Percentiles rank a stretch among this genome's conserved stretches.
phyloP scores from a whole-genome alignment of 345 rosid genomes.

The Firmiana major region DNA sequence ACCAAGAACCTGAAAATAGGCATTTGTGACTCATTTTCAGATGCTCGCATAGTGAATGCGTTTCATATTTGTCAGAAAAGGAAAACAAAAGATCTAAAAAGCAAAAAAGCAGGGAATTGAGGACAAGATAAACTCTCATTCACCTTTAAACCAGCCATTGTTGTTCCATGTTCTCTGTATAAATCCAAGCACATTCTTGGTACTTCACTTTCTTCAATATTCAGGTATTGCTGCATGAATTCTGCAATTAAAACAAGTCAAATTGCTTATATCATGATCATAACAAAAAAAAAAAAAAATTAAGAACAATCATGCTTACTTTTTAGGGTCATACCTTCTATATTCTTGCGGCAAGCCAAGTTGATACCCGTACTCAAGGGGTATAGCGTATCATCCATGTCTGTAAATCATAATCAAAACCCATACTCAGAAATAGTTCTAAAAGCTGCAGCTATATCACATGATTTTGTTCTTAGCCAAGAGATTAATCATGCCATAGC shows the following conservation, averaged over 20 bases:
- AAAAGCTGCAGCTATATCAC: neutral
- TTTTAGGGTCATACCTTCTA: slow-evolving; percentile 49
- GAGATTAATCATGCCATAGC: neutral
- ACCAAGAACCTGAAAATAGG: slow-evolving; percentile 57
- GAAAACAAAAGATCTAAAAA: neutral
- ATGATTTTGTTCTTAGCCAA: neutral
- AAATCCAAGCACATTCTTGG: slow-evolving; percentile 85
- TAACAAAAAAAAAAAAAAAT: neutral
- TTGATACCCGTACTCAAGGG: slow-evolving; percentile 73
- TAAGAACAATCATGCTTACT: neutral
- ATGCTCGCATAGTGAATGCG: neutral
- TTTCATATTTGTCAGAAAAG: neutral
- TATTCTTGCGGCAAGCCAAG: slow-evolving; percentile 80
- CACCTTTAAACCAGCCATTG: slow-evolving; percentile 96
- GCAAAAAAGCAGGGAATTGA: neutral
- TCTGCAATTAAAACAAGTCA: slow-evolving; percentile 37
- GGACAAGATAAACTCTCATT: neutral
- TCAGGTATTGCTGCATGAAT: slow-evolving; percentile 63
- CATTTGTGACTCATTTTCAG: neutral
- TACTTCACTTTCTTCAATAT: slow-evolving; percentile 73
- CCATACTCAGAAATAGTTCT: slow-evolving; percentile 8
- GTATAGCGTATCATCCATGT: slow-evolving; percentile 86
- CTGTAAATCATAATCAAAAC: slow-evolving; percentile 32
- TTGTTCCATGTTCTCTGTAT: slow-evolving; percentile 87
- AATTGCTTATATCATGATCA: neutral